A percentile compares a stretch with the other conserved stretches of the same genome.
Evolutionary conservation across 768 basidiomycete species (phyloP).

Genomic region (Amanita subjunquillea): DNA sequence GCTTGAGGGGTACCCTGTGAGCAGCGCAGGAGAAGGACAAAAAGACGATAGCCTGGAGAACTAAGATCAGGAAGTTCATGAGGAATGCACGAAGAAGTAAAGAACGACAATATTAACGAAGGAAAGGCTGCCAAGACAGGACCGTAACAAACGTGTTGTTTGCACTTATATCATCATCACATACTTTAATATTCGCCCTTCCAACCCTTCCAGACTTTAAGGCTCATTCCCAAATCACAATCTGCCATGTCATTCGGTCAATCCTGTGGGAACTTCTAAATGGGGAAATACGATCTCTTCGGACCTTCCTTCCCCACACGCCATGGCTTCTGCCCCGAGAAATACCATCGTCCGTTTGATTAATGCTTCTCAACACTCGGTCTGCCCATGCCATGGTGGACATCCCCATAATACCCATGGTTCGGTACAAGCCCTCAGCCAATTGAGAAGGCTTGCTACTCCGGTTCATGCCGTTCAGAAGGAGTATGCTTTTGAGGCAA

Average conservation of each 20-base stretch:
- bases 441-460: constrained; percentile 66
- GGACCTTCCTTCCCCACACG: neutral
- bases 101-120: constrained; percentile 16
- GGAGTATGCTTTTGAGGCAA: constrained; percentile 88
- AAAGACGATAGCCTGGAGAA: constrained; percentile 27
- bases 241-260: neutral
- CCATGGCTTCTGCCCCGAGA: constrained; percentile 46
- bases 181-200: too few relatives aligned
- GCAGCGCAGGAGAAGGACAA: constrained; percentile 30
- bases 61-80: constrained; percentile 33
- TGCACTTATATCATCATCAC: neutral
- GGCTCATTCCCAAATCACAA: neutral
- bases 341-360: constrained; percentile 65
- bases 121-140: neutral
- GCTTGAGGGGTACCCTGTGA: constrained; percentile 35
- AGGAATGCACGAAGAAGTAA: constrained; percentile 15
- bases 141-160: neutral
- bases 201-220: neutral
- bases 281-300: neutral
- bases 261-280: constrained; percentile 8
- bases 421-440: constrained; percentile 40
- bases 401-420: constrained; percentile 30
- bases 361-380: constrained; percentile 58
- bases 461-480: constrained; percentile 65
- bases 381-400: constrained; percentile 74